Evolutionary conservation across 208 protist species (phyloP).

Genomic region (Trypanosoma melophagium): DNA sequence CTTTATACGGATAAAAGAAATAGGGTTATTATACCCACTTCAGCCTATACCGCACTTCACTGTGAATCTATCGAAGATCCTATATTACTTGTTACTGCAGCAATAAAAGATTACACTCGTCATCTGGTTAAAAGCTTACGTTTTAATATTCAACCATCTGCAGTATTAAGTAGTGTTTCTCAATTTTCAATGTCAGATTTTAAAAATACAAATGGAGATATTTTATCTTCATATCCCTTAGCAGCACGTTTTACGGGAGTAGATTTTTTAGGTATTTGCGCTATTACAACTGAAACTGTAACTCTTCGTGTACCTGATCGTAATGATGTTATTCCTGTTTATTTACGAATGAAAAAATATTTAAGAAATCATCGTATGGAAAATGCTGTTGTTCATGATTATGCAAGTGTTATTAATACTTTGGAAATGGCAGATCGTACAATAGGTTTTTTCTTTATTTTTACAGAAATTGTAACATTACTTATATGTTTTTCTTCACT

Average conservation of each 20-base stretch:
- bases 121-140: not conserved
- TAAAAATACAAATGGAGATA: not conserved
- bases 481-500: slow-evolving; percentile 95
- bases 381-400: slow-evolving; percentile 7
- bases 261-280: slow-evolving; percentile 20
- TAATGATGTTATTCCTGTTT: slow-evolving; percentile 7
- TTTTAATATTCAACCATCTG: slow-evolving; percentile 12
- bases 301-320: slow-evolving; percentile 6
- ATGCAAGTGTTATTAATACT: slow-evolving; percentile 4
- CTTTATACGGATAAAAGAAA: slow-evolving; percentile 40
- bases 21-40: slow-evolving; percentile 48
- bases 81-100: slow-evolving; percentile 1
- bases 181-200: slow-evolving; percentile 16
- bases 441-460: slow-evolving; percentile 91
- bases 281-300: slow-evolving; percentile 1
- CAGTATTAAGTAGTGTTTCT: slow-evolving; percentile 15
- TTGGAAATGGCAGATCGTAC: slow-evolving; percentile 53
- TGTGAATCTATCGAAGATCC: slow-evolving; percentile 12
- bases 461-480: slow-evolving; percentile 88
- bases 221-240: slow-evolving; percentile 22
- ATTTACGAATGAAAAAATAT: not conserved
- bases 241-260: slow-evolving; percentile 7
- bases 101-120: not conserved
- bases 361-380: not conserved
- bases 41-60: slow-evolving; percentile 9